phyloP scores from a whole-genome alignment of 345 rosid species.

The Euphorbia lathyris region DNA sequence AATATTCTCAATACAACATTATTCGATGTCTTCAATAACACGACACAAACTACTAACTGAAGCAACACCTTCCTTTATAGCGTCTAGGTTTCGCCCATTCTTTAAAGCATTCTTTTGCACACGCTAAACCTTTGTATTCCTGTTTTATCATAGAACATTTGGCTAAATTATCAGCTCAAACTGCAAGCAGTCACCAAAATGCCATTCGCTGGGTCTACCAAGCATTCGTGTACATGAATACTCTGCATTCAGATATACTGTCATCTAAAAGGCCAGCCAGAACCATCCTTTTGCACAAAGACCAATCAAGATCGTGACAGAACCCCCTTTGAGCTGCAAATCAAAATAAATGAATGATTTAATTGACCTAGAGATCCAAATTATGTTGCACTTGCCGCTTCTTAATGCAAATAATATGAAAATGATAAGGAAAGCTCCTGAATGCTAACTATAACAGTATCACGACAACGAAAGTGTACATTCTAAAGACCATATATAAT shows the following conservation, averaged over 20 bases:
- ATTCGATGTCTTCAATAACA: neutral
- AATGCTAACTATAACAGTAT: neutral
- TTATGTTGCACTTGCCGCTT: too few relatives aligned
- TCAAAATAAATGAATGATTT: too few relatives aligned
- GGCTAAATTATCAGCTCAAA: neutral
- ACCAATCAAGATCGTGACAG: slow-evolving; percentile 37
- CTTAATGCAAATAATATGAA: neutral
- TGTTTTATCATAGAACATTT: neutral
- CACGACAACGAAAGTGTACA: neutral
- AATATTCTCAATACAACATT: neutral
- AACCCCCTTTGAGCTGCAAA: slow-evolving; percentile 87
- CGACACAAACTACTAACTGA: neutral
- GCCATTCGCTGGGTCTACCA: neutral
- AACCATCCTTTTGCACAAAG: neutral
- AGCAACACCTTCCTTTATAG: neutral
- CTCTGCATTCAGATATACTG: neutral
- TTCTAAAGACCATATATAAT: neutral
- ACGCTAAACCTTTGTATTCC: neutral
- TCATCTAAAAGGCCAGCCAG: neutral
- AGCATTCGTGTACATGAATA: neutral
- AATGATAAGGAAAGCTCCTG: too few relatives aligned
- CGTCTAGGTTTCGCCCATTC: neutral
- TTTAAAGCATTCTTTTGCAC: neutral
- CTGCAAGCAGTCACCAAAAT: neutral
- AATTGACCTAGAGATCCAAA: too few relatives aligned